phyloP scores from a whole-genome alignment of 1,139 yeast genomes.

The Pichia sp. region DNA sequence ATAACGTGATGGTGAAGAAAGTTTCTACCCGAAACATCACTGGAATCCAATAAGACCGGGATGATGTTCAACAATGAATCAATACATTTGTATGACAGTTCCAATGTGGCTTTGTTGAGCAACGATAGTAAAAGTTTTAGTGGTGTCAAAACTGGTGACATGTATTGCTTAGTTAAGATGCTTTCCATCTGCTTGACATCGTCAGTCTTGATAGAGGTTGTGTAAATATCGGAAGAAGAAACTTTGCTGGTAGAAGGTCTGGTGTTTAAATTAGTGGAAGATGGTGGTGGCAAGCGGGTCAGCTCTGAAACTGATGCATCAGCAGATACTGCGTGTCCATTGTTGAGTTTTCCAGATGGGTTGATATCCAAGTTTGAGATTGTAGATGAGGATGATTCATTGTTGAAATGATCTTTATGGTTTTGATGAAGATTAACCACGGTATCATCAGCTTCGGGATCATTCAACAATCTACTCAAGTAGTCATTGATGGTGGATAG shows the following conservation, averaged over 20 bases:
- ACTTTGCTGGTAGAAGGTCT: slow-evolving; percentile 7
- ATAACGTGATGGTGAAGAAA: slow-evolving; percentile 80
- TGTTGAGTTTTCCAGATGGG: background rate
- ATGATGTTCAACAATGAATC: slow-evolving; percentile 43
- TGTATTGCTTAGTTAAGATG: slow-evolving; percentile 34
- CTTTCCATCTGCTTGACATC: slow-evolving; percentile 35
- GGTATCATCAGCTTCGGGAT: too few species aligned
- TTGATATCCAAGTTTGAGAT: slow-evolving; percentile 19
- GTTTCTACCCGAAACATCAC: slow-evolving; percentile 76
- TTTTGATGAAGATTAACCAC: too few species aligned
- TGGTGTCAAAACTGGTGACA: slow-evolving; percentile 32
- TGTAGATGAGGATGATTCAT: slow-evolving; percentile 18
- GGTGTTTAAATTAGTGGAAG: too few species aligned
- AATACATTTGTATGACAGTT: slow-evolving; percentile 47
- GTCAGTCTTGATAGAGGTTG: slow-evolving; percentile 36
- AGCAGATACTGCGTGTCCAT: background rate
- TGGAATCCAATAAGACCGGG: slow-evolving; percentile 49
- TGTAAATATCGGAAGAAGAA: slow-evolving; percentile 27
- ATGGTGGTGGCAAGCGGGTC: too few species aligned
- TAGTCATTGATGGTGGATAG: slow-evolving; percentile 51
- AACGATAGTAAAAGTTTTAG: slow-evolving; percentile 45
- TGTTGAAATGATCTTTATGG: background rate
- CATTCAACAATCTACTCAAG: slow-evolving; percentile 34
- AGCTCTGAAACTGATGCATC: too few species aligned
- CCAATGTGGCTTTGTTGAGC: slow-evolving; percentile 57